Percentiles rank a stretch among this genome's conserved stretches.
Conservation (phyloP, 2,329 filamentous ascomycete species). For the Diaporthe nobilis region DNA sequence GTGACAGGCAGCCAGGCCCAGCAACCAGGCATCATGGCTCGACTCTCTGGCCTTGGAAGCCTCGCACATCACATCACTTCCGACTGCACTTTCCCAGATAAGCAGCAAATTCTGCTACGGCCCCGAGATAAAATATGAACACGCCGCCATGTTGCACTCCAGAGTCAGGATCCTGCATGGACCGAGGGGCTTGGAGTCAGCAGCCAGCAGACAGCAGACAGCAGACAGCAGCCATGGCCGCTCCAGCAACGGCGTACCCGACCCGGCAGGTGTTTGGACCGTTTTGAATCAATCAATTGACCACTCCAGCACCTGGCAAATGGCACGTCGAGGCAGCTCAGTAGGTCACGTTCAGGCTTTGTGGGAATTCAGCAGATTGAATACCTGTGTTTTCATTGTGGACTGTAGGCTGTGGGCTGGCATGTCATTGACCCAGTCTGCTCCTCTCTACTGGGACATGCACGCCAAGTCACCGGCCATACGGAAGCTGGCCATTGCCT, state of each 20-base stretch:
- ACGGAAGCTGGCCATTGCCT: background rate
- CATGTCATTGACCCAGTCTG: background rate
- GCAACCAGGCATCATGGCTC: conserved; percentile 18
- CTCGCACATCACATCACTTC: background rate
- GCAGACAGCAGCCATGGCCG: background rate
- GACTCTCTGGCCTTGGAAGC: conserved; percentile 16
- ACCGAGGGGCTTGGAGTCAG: background rate
- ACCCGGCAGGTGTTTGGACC: background rate
- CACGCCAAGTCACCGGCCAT: conserved; percentile 13
- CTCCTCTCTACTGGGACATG: background rate
- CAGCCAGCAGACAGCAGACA: background rate
- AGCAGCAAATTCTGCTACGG: background rate
- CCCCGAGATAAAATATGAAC: background rate
- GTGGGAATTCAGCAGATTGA: background rate
- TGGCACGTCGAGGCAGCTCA: background rate
- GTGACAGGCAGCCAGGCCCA: conserved; percentile 1
- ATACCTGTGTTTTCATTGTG: background rate
- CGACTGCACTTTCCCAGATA: no score
- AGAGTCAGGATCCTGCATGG: background rate
- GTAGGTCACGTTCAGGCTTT: background rate
- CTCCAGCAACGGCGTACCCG: background rate
- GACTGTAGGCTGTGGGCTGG: background rate
- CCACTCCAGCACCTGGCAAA: background rate
- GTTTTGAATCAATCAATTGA: background rate
- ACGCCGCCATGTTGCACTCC: background rate